Conservation (phyloP, 1,139 yeast genomes). For the Blastobotrys buckinghamii region DNA sequence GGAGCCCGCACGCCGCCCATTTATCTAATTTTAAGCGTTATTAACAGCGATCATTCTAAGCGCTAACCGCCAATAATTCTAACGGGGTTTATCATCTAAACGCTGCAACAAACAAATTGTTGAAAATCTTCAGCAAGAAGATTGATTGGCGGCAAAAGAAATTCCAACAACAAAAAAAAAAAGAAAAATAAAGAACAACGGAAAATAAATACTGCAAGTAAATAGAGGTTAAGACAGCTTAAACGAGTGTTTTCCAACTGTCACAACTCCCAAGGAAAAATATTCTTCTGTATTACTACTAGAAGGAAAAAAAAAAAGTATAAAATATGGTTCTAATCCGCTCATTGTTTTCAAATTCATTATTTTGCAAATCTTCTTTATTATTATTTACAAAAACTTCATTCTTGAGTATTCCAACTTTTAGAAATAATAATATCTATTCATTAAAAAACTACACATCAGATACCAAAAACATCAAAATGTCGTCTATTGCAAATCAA, state of each 20-base stretch:
- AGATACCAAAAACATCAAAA: neutral
- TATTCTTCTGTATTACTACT: no score
- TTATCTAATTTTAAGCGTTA: no score
- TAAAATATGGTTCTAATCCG: slow-evolving; percentile 9
- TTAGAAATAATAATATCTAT: neutral
- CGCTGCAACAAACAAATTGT: no score
- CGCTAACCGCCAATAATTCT: no score
- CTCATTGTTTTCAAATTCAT: slow-evolving; percentile 3
- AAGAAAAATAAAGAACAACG: slow-evolving; percentile 5
- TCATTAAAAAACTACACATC: neutral
- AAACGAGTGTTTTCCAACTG: no score
- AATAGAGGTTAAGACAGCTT: no score
- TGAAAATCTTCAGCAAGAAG: no score
- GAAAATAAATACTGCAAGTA: neutral
- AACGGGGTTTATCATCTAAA: no score
- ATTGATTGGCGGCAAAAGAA: no score
- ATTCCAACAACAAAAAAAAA: slow-evolving; percentile 5
- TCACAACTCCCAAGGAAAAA: no score
- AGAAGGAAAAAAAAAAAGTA: slow-evolving; percentile 4
- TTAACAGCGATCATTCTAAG: no score
- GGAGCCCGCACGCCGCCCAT: no score
- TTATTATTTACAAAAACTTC: neutral
- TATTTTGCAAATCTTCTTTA: neutral
- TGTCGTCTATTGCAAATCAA: slow-evolving; percentile 11
- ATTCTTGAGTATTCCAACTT: neutral